Base-by-base conservation (phyloP, 441 rosid genomes). In the Capsella rubella region DNA sequence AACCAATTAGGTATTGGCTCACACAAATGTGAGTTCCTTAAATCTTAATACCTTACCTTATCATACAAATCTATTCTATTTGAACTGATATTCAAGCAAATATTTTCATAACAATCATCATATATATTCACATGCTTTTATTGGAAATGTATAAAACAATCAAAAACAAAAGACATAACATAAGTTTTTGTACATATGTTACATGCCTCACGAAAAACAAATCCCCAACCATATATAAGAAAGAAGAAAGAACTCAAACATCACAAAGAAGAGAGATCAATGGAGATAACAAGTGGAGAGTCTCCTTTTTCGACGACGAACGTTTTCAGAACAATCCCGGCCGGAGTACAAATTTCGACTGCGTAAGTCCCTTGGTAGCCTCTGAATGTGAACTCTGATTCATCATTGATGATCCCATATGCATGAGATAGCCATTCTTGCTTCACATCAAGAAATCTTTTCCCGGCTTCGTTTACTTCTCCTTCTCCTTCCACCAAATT, bases 401-500 rank as follows among this genome's bases (percentile, higher is more conserved):
- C 83, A 54, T 82, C 90, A 45, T 88, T 82, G 15, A 89, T 52
- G 9, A 39, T 74, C 2, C 97, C 97, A 4, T 73, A 83, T 40
- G 82, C 79, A 53, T 71, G 80, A 69, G 93, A 63, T 72, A 90
- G 69, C 99, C 97, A 95, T 73, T 95, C 97, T 29, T 80, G 74
- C 77, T 88, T 92, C 53, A 92, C 91, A 53, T 82, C 75, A 54
- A 90, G 77, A 68, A 78, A 84, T 47, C 85, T 80, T 67, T 76
- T 81, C 14, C 99, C 99, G n/a, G 97, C 87, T 78, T 85, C 89
- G 62, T 89, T 92, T 63, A 90, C 68, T 13, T 90, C 85, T 28
- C 97, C 99, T 78, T 92, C 97, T 14, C 97, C 97, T 40, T 89
- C 80, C 13, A 92, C 96, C 84, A 92, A 52, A 68, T 88, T 87